Percentiles rank a stretch among this genome's conserved stretches.
Conservation (phyloP, 139 green algal species). For the Gonium pectorale region DNA sequence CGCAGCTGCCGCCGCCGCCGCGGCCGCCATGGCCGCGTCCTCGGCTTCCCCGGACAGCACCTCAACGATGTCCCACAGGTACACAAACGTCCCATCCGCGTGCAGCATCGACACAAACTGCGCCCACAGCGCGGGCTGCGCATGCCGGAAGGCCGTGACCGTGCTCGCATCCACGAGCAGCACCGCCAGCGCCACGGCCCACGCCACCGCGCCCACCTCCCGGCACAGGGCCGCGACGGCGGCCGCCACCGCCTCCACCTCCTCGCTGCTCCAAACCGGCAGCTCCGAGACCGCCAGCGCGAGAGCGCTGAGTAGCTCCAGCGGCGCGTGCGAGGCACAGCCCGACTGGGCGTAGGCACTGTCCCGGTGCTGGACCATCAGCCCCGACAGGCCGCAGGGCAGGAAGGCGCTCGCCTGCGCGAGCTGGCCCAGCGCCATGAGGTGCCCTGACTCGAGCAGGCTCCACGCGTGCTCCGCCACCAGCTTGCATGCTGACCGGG, state of each 20-base stretch:
- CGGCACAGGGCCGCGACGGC: constrained; percentile 58
- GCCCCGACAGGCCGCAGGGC: constrained; percentile 43
- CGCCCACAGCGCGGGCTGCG: constrained; percentile 47
- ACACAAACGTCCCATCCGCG: neutral
- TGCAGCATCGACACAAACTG: constrained; percentile 38
- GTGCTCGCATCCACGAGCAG: constrained; percentile 65
- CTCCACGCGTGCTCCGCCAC: constrained; percentile 67
- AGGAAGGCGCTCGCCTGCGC: constrained; percentile 44
- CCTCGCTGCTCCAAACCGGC: constrained; percentile 54
- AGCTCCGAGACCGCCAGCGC: constrained; percentile 56
- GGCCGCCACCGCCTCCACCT: constrained; percentile 50
- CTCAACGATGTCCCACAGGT: constrained; percentile 35
- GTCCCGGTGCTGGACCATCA: constrained; percentile 52
- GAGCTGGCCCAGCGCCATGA: constrained; percentile 54
- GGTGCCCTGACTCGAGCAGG: constrained; percentile 62
- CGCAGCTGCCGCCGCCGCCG: neutral
- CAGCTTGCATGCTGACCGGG: constrained; percentile 49
- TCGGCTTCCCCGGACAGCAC: constrained; percentile 6
- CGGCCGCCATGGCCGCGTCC: neutral
- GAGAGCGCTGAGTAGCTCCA: constrained; percentile 48
- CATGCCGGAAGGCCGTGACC: constrained; percentile 43
- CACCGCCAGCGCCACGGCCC: constrained; percentile 66
- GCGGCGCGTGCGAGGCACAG: constrained; percentile 43
- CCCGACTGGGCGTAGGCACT: constrained; percentile 51
- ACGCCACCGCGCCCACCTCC: constrained; percentile 51